Percentiles rank a stretch among this genome's conserved stretches.
Conservation (phyloP, 176 grass and related monocot genomes). For the Carex littledalei region DNA sequence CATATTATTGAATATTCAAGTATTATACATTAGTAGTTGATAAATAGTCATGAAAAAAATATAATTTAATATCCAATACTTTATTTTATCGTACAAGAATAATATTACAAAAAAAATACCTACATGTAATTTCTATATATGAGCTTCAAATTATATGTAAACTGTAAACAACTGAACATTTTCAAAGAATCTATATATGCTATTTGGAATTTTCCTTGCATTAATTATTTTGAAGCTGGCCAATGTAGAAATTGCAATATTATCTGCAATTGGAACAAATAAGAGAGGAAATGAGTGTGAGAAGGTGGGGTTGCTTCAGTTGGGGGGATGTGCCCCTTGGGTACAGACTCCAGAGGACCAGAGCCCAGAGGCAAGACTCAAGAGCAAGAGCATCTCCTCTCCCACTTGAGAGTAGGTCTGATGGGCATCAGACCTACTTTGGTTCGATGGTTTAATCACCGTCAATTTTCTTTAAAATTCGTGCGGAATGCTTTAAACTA, state of each 20-base stretch:
- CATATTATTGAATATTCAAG: neutral
- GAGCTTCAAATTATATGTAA: neutral
- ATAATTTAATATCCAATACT: neutral
- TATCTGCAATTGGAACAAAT: neutral
- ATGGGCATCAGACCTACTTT: too few species aligned
- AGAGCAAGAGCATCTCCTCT: neutral
- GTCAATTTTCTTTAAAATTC: too few species aligned
- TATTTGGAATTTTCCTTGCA: neutral
- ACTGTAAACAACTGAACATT: neutral
- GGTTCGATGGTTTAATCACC: too few species aligned
- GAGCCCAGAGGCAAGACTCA: neutral
- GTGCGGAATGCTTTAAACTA: too few species aligned
- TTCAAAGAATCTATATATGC: neutral
- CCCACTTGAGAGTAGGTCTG: too few species aligned
- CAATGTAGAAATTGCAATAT: neutral
- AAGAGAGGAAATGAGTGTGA: neutral
- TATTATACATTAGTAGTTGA: neutral
- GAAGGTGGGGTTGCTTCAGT: constrained; percentile 2
- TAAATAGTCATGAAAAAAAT: neutral
- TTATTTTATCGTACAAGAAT: neutral
- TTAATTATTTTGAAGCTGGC: neutral
- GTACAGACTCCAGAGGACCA: neutral
- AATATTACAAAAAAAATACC: neutral
- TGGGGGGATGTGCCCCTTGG: constrained; percentile 3
- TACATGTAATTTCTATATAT: too few species aligned